Base-by-base conservation (phyloP, 768 basidiomycete genomes). In the Sarcodon sp. region DNA sequence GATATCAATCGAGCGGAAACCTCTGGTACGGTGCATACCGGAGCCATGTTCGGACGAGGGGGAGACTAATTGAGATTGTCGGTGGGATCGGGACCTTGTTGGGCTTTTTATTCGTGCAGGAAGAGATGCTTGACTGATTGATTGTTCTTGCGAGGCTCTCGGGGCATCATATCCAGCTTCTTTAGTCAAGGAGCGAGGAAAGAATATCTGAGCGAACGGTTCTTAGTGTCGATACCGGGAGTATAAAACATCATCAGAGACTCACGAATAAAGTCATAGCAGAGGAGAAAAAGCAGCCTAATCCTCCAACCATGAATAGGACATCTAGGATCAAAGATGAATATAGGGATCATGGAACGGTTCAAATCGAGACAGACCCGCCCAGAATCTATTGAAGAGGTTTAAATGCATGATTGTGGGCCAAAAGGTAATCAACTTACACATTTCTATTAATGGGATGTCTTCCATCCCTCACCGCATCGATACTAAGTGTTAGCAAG, bases 241-340 rank as follows among this genome's bases (percentile, higher is more conserved):
- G 2, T 27, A 13, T 6, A 13, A 7, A 13, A 27, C 2, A 27
- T 7, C 8, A 8, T 8, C 7, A 13, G 7, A 2, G 18, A 62
- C 79, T 57, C 57, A 87, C 87, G 33, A 89, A 69, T 33, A 90
- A 69, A 3, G 87, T 90, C 18, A 89, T 83, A 13, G 78, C 77
- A 21, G 87, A 87, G 3, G 87, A 89, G 16, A 86, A 70, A 56
- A 88, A 79, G 55, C 80, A 80, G 11, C 87, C 87, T 32, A 89
- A 72, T 13, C 73, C 85, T 16, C 77, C 80, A 47, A 81, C 55
- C 76, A 86, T 80, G 43, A 81, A 62, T 8, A 88, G 67, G 49
- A 86, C 75, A 61, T 90, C 87, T 76, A 45, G 41, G 38, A 33
- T 50, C 5, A 21, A 33, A 44, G 34, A 11, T 39, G 50, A 54